These are phyloP conservation scores for Verbena officinalis DNA, from an alignment of 257 asterid genomes.

Conservation along the genomic window DNA sequence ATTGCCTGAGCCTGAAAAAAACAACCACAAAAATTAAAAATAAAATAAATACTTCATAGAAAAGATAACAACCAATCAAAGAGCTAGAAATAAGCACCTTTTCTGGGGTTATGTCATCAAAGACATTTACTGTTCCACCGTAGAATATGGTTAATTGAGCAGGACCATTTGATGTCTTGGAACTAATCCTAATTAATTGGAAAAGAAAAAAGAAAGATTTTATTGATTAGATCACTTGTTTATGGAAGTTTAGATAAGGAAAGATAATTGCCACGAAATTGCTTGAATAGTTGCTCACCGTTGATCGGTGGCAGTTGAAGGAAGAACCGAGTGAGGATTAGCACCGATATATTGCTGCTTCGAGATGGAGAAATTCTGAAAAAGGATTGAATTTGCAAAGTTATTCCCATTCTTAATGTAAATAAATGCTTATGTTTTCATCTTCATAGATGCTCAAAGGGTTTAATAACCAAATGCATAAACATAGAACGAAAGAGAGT, in stretches of 20 bases:
- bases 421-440: conserved; percentile 1
- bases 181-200: conserved; percentile 42
- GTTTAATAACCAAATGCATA: neutral
- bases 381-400: conserved; percentile 29
- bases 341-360: conserved; percentile 56
- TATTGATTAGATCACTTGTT: too few relatives aligned
- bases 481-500: neutral
- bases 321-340: conserved; percentile 34
- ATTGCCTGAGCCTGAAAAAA: conserved; percentile 78
- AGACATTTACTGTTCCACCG: conserved; percentile 71
- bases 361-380: conserved; percentile 35
- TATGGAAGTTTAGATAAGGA: neutral
- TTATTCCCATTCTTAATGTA: conserved; percentile 37
- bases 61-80: neutral
- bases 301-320: conserved; percentile 45
- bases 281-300: conserved; percentile 42
- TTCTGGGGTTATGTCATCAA: conserved; percentile 74
- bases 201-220: neutral
- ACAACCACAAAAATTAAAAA: neutral
- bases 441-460: neutral
- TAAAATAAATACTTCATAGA: neutral
- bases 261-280: neutral
- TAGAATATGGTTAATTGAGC: conserved; percentile 79
- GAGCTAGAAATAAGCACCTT: conserved; percentile 46
- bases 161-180: conserved; percentile 44